A percentile compares a stretch with the other conserved stretches of the same genome.
phyloP scores from a whole-genome alignment of 768 basidiomycete species.

The Rhodotorula graminis region DNA sequence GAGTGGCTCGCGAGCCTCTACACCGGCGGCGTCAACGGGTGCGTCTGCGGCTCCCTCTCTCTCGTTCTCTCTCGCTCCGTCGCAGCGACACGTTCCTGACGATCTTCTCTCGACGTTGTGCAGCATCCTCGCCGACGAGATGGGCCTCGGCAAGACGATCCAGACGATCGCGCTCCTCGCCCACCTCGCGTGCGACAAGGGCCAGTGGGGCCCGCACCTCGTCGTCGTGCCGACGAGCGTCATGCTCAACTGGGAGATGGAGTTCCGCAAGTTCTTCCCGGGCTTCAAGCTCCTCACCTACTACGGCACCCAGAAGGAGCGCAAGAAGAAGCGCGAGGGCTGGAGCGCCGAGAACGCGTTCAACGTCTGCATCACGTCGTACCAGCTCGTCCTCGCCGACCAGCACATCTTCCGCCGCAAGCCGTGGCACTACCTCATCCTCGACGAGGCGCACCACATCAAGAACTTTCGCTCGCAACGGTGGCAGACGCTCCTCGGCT shows the following conservation, averaged over 20 bases:
- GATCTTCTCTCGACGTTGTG: too few species aligned
- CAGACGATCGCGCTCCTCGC: slow-evolving; percentile 94
- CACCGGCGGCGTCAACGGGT: slow-evolving; percentile 50
- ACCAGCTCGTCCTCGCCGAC: slow-evolving; percentile 55
- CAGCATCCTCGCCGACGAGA: slow-evolving; percentile 35
- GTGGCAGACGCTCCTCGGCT: slow-evolving; percentile 36
- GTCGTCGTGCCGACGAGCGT: slow-evolving; percentile 91
- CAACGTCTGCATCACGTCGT: slow-evolving; percentile 54
- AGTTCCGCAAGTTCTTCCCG: slow-evolving; percentile 51
- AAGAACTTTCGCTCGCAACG: slow-evolving; percentile 74
- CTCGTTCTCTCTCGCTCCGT: not conserved
- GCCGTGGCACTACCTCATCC: slow-evolving; percentile 82
- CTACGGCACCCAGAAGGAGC: slow-evolving; percentile 76
- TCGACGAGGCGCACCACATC: slow-evolving; percentile 88
- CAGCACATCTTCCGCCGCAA: slow-evolving; percentile 42
- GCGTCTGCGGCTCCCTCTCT: not conserved
- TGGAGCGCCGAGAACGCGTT: slow-evolving; percentile 51
- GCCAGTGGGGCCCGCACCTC: slow-evolving; percentile 73
- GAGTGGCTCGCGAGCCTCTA: slow-evolving; percentile 52
- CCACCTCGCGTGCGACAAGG: slow-evolving; percentile 64
- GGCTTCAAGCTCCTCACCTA: slow-evolving; percentile 77
- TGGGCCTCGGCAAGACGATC: slow-evolving; percentile 60
- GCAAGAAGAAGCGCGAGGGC: slow-evolving; percentile 56
- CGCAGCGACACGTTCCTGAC: too few species aligned
- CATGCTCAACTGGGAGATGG: slow-evolving; percentile 44